Base-by-base conservation (phyloP, 805 yeast genomes). In the Metschnikowia sp. region DNA sequence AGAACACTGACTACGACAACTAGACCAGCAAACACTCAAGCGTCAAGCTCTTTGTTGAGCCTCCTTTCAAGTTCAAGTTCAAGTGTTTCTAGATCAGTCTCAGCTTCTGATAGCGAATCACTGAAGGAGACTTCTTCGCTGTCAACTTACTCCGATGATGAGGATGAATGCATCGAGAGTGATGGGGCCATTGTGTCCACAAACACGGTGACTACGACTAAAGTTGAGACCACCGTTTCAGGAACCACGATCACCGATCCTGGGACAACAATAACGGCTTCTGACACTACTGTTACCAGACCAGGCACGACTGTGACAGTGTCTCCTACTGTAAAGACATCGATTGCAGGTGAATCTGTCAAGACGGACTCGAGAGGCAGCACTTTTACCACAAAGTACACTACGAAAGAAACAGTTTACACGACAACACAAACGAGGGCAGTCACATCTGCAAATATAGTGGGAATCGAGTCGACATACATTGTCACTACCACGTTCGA, bases 401-500 rank as follows among this genome's bases (percentile, higher is more conserved):
- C 35, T 9, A 43, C 46, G n/a, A 15, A 26, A 8, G 26, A 32
- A 13, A 28, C 32, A 3, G 41, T 38, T n/a, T 43, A 39, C 43
- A 46, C 50, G 18, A 49, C 53, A 13, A 54, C 56, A 2, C 38
- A 45, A 15, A 42, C 49, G 10, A 32, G 35, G 28, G 32, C 30
- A 9, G 33, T 36, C 31, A 50, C 53, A 36, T 39, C 55, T 4
- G 50, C 55, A 29, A 50, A 52, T 31, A 34, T 40, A 4, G 42
- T 32, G 12, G 55, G 55, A 10, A 40, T 44, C 26, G 47, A 11
- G 10, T 45, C 52, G 32, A 54, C 57, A 18, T 47, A 48, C 26
- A 41, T 47, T 3, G 39, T 44, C 36, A 54, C 53, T 13, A 39
- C 51, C n/a, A 42, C 39, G 8, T 54, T 50, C 35, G 44, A 48